phyloP scores from a whole-genome alignment of 2,329 filamentous ascomycete genomes.

The Claviceps sp. region DNA sequence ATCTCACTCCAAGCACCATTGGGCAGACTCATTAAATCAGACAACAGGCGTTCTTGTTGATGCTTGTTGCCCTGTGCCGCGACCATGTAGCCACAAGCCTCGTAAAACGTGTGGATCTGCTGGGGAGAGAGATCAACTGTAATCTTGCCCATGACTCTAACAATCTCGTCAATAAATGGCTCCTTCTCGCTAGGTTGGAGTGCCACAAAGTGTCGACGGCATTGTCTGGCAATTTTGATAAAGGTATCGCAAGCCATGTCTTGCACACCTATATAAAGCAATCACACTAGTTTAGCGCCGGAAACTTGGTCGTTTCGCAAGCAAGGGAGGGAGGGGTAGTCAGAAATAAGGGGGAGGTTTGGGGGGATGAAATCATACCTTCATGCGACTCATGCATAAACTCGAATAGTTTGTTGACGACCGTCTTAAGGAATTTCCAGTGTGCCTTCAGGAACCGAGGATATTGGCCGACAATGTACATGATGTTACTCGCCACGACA shows the following conservation, averaged over 20 bases:
- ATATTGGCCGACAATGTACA: constrained; percentile 99
- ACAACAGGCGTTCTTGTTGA: constrained; percentile 80
- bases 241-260: constrained; percentile 99
- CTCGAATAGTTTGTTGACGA: constrained; percentile 98
- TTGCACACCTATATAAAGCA: constrained; percentile 56
- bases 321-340: neutral
- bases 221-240: constrained; percentile 98
- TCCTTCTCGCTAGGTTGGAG: constrained; percentile 88
- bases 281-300: neutral
- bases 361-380: constrained; percentile 36
- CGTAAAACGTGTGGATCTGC: constrained; percentile 97
- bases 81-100: constrained; percentile 98
- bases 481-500: constrained; percentile 97
- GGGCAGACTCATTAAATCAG: constrained; percentile 84
- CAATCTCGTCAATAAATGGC: constrained; percentile 97
- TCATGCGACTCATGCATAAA: constrained; percentile 99
- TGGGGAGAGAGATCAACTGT: constrained; percentile 91
- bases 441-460: constrained; percentile 96
- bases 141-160: constrained; percentile 88
- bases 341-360: no score
- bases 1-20: constrained; percentile 94
- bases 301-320: neutral
- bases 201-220: constrained; percentile 91
- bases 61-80: constrained; percentile 92
- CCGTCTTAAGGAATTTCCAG: constrained; percentile 99